Evolutionary conservation across 305 asterid species (phyloP).

Genomic region (Striga hermonthica): DNA sequence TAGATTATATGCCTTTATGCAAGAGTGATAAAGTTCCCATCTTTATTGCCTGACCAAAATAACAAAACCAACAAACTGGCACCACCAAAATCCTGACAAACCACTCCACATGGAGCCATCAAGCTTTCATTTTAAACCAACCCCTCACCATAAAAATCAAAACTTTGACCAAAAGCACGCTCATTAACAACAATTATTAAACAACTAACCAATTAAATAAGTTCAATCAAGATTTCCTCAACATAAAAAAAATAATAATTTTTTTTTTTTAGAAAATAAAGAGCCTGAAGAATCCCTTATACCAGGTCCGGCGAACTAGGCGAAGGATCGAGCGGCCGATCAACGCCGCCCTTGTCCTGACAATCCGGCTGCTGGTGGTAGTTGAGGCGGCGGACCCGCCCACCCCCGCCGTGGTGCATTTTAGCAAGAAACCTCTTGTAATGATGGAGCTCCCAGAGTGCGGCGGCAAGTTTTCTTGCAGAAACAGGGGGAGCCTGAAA

Average conservation of each 20-base stretch:
- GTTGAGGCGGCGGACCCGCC: constrained; percentile 62
- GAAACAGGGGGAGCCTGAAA: constrained; percentile 48
- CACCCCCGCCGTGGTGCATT: constrained; percentile 58
- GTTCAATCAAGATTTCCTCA: no score
- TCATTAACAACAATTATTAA: not conserved
- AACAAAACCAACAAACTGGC: constrained; percentile 1
- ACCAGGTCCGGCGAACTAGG: constrained; percentile 74
- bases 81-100: constrained; percentile 19
- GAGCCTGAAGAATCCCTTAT: constrained; percentile 14
- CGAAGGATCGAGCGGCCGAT: constrained; percentile 58
- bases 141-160: not conserved
- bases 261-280: not conserved
- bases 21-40: not conserved
- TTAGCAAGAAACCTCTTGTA: constrained; percentile 46
- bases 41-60: constrained; percentile 7
- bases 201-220: not conserved
- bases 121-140: not conserved
- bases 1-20: not conserved
- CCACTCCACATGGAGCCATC: constrained; percentile 20
- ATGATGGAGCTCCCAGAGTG: constrained; percentile 73
- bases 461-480: constrained; percentile 84
- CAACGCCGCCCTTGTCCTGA: constrained; percentile 37
- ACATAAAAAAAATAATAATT: not conserved
- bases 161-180: not conserved
- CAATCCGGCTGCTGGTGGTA: constrained; percentile 43